Percentiles rank a stretch among this genome's conserved stretches.
These are phyloP conservation scores for Aegilops tauschii DNA, from an alignment of 176 grass and related monocot species.

Conservation along the genomic window DNA sequence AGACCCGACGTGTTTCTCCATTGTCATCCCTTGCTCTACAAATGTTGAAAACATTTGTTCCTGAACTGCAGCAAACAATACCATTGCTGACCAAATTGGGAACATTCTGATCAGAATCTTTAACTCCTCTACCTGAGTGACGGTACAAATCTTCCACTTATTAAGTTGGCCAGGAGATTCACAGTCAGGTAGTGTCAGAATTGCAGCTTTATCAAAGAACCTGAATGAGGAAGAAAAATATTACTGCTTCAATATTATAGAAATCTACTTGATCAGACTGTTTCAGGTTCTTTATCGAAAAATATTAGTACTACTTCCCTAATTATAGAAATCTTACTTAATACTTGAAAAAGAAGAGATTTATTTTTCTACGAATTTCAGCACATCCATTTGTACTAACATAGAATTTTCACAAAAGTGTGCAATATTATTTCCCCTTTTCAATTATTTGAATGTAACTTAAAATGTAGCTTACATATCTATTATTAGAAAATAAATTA, in stretches of 20 bases:
- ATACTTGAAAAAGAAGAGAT: not conserved
- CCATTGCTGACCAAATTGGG: slow-evolving; percentile 48
- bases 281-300: not conserved
- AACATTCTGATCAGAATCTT: slow-evolving; percentile 62
- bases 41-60: slow-evolving; percentile 54
- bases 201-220: slow-evolving; percentile 68
- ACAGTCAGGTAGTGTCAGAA: slow-evolving; percentile 25
- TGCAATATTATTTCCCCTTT: not conserved
- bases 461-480: not conserved
- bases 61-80: slow-evolving; percentile 44
- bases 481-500: not conserved
- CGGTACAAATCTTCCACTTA: slow-evolving; percentile 46
- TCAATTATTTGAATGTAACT: not conserved
- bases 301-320: not conserved
- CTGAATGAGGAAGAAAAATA: slow-evolving; percentile 31
- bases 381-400: not conserved
- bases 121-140: slow-evolving; percentile 69
- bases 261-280: not conserved
- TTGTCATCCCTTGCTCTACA: slow-evolving; percentile 47
- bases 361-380: not conserved
- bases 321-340: not conserved
- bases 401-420: not conserved
- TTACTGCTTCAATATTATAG: not conserved
- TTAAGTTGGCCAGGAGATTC: slow-evolving; percentile 35
- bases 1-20: slow-evolving; percentile 40